These are phyloP conservation scores for Magnolia sinica DNA, from an alignment of 164 flowering plant species.

Conservation along the genomic window DNA sequence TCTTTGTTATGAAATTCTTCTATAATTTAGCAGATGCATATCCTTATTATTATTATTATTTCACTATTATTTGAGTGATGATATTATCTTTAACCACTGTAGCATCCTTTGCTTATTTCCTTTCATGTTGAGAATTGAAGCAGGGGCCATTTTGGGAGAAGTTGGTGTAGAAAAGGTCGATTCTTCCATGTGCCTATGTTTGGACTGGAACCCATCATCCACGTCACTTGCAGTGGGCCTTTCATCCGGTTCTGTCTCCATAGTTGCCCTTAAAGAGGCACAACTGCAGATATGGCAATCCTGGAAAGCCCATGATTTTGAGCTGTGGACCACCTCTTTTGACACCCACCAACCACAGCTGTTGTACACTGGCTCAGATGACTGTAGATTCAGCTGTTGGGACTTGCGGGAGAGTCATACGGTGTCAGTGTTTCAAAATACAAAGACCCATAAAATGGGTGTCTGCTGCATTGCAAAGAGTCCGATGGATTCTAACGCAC, in stretches of 20 bases:
- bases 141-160: constrained; percentile 33
- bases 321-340: constrained; percentile 78
- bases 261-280: constrained; percentile 51
- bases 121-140: background rate
- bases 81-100: background rate
- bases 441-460: constrained; percentile 75
- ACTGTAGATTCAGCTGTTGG: constrained; percentile 87
- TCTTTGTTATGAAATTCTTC: background rate
- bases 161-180: constrained; percentile 39
- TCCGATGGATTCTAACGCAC: constrained; percentile 41
- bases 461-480: constrained; percentile 76
- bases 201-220: constrained; percentile 80
- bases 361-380: constrained; percentile 87
- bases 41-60: too few species aligned
- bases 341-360: constrained; percentile 74
- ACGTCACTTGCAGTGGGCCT: constrained; percentile 64
- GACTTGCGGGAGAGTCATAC: constrained; percentile 65
- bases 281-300: constrained; percentile 34
- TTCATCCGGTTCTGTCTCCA: constrained; percentile 78
- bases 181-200: constrained; percentile 86
- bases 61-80: background rate
- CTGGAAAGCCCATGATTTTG: constrained; percentile 94
- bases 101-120: background rate
- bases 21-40: background rate
- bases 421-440: constrained; percentile 55